Evolutionary conservation across 202 grass and related monocot genomes (phyloP).

Genomic region (Zizania palustris): DNA sequence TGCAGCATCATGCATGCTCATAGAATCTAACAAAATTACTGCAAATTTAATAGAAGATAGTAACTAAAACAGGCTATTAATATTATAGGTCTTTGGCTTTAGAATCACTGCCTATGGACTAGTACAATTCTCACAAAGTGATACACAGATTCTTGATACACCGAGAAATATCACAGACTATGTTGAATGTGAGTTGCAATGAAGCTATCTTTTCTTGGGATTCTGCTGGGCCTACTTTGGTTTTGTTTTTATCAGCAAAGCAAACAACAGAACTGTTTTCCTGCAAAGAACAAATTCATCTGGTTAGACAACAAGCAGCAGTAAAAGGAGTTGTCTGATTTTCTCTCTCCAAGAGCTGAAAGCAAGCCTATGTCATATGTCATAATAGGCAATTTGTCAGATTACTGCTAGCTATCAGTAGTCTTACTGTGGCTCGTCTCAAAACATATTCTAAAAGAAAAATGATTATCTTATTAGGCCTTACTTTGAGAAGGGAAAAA

Average conservation of each 20-base stretch:
- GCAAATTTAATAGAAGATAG: too few species aligned
- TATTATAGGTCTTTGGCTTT: too few species aligned
- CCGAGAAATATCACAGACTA: slow-evolving; percentile 65
- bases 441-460: neutral
- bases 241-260: slow-evolving; percentile 30
- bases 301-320: slow-evolving; percentile 29
- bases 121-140: too few species aligned
- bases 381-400: neutral
- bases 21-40: too few species aligned
- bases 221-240: slow-evolving; percentile 23
- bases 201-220: slow-evolving; percentile 53
- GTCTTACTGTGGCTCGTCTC: neutral
- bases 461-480: slow-evolving; percentile 1
- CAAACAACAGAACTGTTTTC: slow-evolving; percentile 29
- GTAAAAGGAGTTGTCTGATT: neutral
- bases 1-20: too few species aligned
- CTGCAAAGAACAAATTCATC: slow-evolving; percentile 49
- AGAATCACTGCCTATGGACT: too few species aligned
- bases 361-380: neutral
- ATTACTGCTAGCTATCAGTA: slow-evolving; percentile 2
- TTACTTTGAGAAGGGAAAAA: neutral
- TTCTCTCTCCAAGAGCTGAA: slow-evolving; percentile 9
- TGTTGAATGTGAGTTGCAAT: slow-evolving; percentile 69
- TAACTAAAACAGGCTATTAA: too few species aligned
- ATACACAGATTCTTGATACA: slow-evolving; percentile 66